These are phyloP conservation scores for Crotalaria pallida DNA, from an alignment of 306 rosid genomes.

Conservation along the genomic window DNA sequence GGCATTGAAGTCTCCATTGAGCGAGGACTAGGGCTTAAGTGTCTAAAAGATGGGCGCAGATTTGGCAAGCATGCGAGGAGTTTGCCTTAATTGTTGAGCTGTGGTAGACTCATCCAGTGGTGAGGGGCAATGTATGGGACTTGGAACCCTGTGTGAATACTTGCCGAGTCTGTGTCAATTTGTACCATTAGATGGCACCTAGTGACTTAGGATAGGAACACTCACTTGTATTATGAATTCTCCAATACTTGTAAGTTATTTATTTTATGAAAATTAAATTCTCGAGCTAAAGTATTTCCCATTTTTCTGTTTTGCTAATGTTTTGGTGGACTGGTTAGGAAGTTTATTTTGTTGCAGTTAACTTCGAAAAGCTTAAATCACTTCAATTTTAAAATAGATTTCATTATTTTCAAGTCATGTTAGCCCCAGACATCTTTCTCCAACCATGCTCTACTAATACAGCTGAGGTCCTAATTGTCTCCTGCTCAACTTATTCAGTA, in stretches of 20 bases:
- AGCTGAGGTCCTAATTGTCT: neutral
- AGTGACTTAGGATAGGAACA: neutral
- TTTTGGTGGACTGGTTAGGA: neutral
- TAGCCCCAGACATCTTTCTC: neutral
- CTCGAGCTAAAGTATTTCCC: neutral
- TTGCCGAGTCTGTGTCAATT: neutral
- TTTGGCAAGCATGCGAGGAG: neutral
- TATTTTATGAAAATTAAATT: neutral
- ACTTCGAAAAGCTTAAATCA: neutral
- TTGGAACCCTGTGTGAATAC: neutral
- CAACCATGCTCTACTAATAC: neutral
- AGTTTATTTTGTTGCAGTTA: neutral
- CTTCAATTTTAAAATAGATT: neutral
- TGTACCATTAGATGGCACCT: neutral
- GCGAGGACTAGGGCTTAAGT: neutral
- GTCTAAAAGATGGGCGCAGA: neutral
- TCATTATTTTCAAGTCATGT: slow-evolving; percentile 1
- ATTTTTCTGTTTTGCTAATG: neutral
- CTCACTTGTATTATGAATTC: neutral
- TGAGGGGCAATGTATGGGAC: neutral
- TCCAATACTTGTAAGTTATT: neutral
- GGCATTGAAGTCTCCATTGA: neutral
- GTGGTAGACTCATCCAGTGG: neutral
- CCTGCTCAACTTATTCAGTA: neutral
- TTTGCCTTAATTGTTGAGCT: neutral